Percentiles rank a stretch among this genome's conserved stretches.
These are phyloP conservation scores for Auriculariales sp. DNA, from an alignment of 768 basidiomycete genomes.

Conservation along the genomic window DNA sequence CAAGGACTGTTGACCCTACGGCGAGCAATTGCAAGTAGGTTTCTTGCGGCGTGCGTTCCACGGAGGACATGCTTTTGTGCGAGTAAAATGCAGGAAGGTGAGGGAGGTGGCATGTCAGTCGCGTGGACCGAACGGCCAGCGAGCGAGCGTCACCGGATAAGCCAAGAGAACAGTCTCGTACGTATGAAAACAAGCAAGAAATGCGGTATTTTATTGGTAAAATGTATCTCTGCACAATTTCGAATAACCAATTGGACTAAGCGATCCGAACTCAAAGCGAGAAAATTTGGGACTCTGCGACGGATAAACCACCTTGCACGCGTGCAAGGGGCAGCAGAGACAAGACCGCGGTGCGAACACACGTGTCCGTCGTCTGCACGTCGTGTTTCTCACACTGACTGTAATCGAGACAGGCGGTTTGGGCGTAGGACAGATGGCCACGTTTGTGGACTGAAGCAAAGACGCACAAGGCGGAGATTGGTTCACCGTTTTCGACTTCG, in stretches of 20 bases:
- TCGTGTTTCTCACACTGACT: not conserved
- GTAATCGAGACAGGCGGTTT: not conserved
- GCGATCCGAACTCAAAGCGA: constrained; percentile 72
- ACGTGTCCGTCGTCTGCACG: constrained; percentile 62
- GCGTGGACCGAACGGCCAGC: not conserved
- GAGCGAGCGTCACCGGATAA: not conserved
- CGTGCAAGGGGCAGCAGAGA: constrained; percentile 46
- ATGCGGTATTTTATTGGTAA: no score
- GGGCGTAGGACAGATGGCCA: not conserved
- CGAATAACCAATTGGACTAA: constrained; percentile 43
- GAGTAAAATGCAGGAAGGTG: constrained; percentile 1
- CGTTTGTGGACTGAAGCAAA: not conserved
- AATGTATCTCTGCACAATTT: constrained; percentile 72
- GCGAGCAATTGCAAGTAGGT: constrained; percentile 40
- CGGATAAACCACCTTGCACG: constrained; percentile 26
- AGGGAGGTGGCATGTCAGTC: not conserved
- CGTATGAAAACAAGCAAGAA: no score
- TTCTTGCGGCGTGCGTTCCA: constrained; percentile 3
- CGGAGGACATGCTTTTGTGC: constrained; percentile 3
- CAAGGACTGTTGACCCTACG: constrained; percentile 52
- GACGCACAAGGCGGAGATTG: not conserved
- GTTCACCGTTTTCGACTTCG: constrained; percentile 5
- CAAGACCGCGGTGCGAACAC: constrained; percentile 29
- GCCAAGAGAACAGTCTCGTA: constrained; percentile 2
- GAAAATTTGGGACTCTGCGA: constrained; percentile 52